These are phyloP conservation scores for Aspergillus egyptiacus DNA, from an alignment of 495 filamentous ascomycete genomes.

Conservation along the genomic window DNA sequence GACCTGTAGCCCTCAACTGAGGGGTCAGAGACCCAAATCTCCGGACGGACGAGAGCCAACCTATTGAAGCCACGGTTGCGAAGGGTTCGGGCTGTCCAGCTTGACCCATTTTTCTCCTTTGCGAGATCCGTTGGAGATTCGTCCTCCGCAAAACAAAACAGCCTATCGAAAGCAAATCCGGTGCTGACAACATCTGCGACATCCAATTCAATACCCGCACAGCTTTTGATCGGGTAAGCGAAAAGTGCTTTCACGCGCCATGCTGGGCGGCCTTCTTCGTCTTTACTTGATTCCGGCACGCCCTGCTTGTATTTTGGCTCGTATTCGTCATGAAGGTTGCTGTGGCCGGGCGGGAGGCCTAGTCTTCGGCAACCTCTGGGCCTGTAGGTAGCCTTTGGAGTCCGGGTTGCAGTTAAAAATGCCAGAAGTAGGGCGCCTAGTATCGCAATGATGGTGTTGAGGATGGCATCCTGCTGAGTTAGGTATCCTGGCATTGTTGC, in stretches of 20 bases:
- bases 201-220: constrained; percentile 69
- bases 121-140: constrained; percentile 27
- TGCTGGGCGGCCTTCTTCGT: constrained; percentile 18
- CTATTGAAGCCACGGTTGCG: constrained; percentile 63
- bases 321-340: constrained; percentile 37
- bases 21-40: constrained; percentile 75
- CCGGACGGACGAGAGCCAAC: constrained; percentile 66
- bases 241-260: constrained; percentile 74
- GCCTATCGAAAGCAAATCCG: constrained; percentile 77
- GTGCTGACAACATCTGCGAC: constrained; percentile 58
- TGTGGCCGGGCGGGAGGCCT: constrained; percentile 25
- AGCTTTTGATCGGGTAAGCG: constrained; percentile 87
- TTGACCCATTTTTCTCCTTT: constrained; percentile 15
- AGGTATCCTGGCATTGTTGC: constrained; percentile 2
- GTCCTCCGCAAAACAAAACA: constrained; percentile 75
- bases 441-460: constrained; percentile 5
- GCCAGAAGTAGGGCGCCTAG: not conserved
- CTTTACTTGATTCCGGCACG: constrained; percentile 12
- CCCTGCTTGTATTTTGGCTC: constrained; percentile 29
- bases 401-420: not conserved
- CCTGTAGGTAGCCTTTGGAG: too few species aligned
- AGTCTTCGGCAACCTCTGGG: constrained; percentile 34
- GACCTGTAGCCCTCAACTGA: constrained; percentile 36
- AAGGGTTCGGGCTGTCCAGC: constrained; percentile 71
- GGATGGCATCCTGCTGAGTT: not conserved